Base-by-base conservation (phyloP, 768 basidiomycete genomes). In the Asterophora parasitica region DNA sequence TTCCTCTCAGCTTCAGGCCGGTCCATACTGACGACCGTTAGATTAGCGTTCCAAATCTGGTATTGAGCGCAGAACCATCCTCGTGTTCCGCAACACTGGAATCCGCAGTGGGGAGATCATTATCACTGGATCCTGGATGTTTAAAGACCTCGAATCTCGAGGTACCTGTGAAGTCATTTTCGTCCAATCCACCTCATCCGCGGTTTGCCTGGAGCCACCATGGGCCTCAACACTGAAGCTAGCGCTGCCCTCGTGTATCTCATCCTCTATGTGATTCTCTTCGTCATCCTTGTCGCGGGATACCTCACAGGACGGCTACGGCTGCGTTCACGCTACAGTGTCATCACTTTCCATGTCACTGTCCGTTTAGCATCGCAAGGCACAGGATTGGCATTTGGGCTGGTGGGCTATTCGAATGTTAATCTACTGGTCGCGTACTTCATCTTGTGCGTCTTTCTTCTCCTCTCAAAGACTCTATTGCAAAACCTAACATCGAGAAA, bases 311-410 rank as follows among this genome's bases (percentile, higher is more conserved):
- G 59, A 26, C 60, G 57, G 15, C 54, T 69, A 30, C 61, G 55
- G 45, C 51, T 61, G 46, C 57, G 59, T 23, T 68, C 66, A 34
- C 63, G 68, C 19, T 67, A 65, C 42, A 56, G 59, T 16, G n/a
- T 64, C 43, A 52, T 69, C 15, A 57, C 63, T 16, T 61, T 69
- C 44, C 68, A 68, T 42, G 61, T 68, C 15, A 50, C 53, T 15
- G 52, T 69, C 40, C 68, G 68, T 38, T 46, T 68, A 7, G 66
- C 66, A 3, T 65, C 68, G 7, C 68, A 68, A 47, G 65, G 59
- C 13, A 63, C 59, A n/a, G 68, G 67, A 6, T 42, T 69, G 19
- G 67, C 61, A 1, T 69, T 69, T 39, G 68, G 66, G 17, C 48
- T 68, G 26, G 48, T 63, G 12, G 67, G 67, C 1, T 65, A 59